Conservation (phyloP, 108 stramenopile species). For the Hondaea fermentalgiana region DNA sequence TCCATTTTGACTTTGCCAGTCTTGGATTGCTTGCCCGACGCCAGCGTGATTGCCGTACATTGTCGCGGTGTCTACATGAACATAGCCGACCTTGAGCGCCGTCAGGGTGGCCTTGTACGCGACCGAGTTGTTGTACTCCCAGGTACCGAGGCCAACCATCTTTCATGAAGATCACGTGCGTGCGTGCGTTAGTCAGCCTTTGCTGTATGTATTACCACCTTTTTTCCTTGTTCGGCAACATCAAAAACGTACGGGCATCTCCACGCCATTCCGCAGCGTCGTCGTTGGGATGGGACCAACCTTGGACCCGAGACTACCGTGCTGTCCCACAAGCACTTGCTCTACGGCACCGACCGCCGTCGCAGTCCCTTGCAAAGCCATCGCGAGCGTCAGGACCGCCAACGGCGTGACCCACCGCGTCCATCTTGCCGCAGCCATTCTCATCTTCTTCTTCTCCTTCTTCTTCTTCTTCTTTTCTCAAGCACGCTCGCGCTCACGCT, state of each 20-base stretch:
- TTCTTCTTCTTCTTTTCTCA: too few relatives aligned
- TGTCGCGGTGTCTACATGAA: conserved; percentile 80
- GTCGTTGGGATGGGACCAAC: background rate
- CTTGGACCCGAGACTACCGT: background rate
- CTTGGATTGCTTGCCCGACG: conserved; percentile 68
- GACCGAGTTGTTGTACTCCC: conserved; percentile 2
- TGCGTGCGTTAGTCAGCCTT: background rate
- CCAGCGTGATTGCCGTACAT: conserved; percentile 83
- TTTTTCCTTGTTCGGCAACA: background rate
- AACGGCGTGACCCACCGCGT: too few relatives aligned
- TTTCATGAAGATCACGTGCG: background rate
- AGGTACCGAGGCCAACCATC: conserved; percentile 6
- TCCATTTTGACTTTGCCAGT: conserved; percentile 46
- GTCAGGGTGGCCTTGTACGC: background rate
- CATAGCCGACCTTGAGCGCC: conserved; percentile 53
- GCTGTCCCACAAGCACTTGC: too few relatives aligned
- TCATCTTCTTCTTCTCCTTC: too few relatives aligned
- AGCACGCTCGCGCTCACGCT: too few relatives aligned
- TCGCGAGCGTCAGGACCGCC: too few relatives aligned
- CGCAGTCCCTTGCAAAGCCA: too few relatives aligned
- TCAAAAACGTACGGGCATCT: background rate
- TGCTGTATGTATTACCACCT: background rate
- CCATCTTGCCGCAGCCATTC: too few relatives aligned
- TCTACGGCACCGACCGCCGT: too few relatives aligned
- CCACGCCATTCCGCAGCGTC: background rate